Evolutionary conservation across 495 filamentous ascomycete species (phyloP).

Genomic region (Xylaria flabelliformis): DNA sequence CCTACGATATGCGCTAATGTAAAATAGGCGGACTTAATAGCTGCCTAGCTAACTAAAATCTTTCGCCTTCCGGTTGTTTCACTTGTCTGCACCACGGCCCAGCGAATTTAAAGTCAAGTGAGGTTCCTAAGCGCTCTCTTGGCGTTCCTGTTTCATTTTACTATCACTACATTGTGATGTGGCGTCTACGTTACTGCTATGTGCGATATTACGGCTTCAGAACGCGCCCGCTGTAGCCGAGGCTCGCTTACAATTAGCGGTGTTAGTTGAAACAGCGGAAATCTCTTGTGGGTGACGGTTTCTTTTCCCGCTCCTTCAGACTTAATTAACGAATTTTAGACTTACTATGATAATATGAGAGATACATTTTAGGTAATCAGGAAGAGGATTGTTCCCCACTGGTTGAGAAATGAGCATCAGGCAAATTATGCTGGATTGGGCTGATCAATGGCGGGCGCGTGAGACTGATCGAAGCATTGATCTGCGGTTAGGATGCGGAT

Average conservation of each 20-base stretch:
- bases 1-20: neutral
- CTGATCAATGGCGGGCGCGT: neutral
- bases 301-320: constrained; percentile 6
- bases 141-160: neutral
- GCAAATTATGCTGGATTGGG: constrained; percentile 13
- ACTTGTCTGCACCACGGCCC: constrained; percentile 9
- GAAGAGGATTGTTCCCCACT: constrained; percentile 15
- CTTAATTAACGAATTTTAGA: neutral
- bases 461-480: constrained; percentile 19
- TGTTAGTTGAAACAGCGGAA: constrained; percentile 24
- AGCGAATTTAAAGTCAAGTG: constrained; percentile 1
- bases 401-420: constrained; percentile 13
- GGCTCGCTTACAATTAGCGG: constrained; percentile 20
- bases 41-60: constrained; percentile 2
- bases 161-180: neutral
- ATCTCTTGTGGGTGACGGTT: neutral
- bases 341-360: neutral
- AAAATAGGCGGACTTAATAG: neutral
- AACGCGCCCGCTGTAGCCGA: neutral
- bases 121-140: constrained; percentile 10
- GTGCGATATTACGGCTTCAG: neutral
- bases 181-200: neutral
- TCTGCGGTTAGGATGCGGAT: constrained; percentile 27
- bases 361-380: constrained; percentile 8
- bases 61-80: constrained; percentile 22